Conservation (phyloP, 2,329 filamentous ascomycete species). For the Phyllosticta ampelicida region DNA sequence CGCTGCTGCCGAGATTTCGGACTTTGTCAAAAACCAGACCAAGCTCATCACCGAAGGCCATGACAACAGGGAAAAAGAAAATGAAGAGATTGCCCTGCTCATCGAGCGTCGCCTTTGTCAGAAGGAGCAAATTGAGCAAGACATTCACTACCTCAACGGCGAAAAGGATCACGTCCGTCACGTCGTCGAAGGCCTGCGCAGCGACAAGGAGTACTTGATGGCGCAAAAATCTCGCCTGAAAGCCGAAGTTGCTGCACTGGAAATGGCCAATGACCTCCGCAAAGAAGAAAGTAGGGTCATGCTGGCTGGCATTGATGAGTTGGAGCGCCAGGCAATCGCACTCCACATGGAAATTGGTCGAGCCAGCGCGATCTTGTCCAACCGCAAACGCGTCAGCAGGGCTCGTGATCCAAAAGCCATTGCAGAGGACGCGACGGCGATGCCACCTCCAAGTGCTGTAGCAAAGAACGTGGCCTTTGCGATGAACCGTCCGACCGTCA, state of each 20-base stretch:
- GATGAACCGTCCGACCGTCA: slow-evolving; percentile 38
- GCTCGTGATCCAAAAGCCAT: neutral
- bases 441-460: slow-evolving; percentile 25
- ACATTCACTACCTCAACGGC: slow-evolving; percentile 34
- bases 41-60: slow-evolving; percentile 65
- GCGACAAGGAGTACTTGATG: slow-evolving; percentile 63
- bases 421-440: slow-evolving; percentile 6
- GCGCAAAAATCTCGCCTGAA: slow-evolving; percentile 69
- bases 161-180: slow-evolving; percentile 37
- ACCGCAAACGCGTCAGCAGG: slow-evolving; percentile 21
- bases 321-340: slow-evolving; percentile 88
- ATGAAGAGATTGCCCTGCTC: slow-evolving; percentile 69
- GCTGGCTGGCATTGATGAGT: slow-evolving; percentile 75
- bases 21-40: slow-evolving; percentile 69
- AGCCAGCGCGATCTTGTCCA: slow-evolving; percentile 59
- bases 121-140: slow-evolving; percentile 47
- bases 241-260: slow-evolving; percentile 79
- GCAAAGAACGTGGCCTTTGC: slow-evolving; percentile 33
- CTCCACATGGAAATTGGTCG: slow-evolving; percentile 95
- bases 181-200: slow-evolving; percentile 47
- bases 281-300: slow-evolving; percentile 86
- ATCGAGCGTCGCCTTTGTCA: slow-evolving; percentile 64
- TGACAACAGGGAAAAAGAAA: slow-evolving; percentile 65
- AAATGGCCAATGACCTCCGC: slow-evolving; percentile 79
- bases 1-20: slow-evolving; percentile 73